Base-by-base conservation (phyloP, 768 basidiomycete species). In the Chiua virens region DNA sequence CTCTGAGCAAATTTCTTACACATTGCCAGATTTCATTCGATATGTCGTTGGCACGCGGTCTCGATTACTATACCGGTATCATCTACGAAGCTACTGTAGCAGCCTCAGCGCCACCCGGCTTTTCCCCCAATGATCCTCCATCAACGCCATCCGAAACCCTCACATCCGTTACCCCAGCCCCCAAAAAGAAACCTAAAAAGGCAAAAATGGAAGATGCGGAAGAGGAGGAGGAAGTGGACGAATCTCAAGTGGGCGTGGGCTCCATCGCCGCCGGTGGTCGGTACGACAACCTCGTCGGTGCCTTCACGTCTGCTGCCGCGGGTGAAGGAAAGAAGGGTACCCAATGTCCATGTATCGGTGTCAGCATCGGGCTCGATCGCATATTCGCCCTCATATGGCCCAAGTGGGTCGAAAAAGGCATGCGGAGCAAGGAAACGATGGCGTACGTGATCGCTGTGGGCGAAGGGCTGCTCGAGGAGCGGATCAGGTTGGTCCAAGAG, bases 61-160 rank as follows among this genome's bases (percentile, higher is more conserved):
- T 98, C 20, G 97, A 98, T 69, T 98, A 99, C 71, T 98, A 99
- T 72, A 99, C 96, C 2, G 97, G 97, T 17, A 86, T 99, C 62
- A 98, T 98, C 67, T 98, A 96, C 71, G 96, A 99, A 71, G 97
- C 92, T 38, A 82, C 90, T 54, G 90, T 93, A 36, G 93, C 92
- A 63, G 91, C 86, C 2, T 98, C 95, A 9, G 95, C 95, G 0
- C 94, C 96, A 2, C 95, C 96, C 0, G 85, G 84, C 3, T 85
- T 92, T 73, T 58, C 73, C 28, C 72, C 81, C 44, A 76, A 81
- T 57, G 79, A 79, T 1, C 75, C 80, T 0, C 62, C 78, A 13
- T 59, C 75, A 5, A 61, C 65, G 13, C 45, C 69, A 8, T 48
- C 54, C 7, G 53, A 62, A 14, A 43, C 71, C 5, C 55, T 71